phyloP scores from a whole-genome alignment of 2,329 filamentous ascomycete genomes.

The Scedosporium boydii region DNA sequence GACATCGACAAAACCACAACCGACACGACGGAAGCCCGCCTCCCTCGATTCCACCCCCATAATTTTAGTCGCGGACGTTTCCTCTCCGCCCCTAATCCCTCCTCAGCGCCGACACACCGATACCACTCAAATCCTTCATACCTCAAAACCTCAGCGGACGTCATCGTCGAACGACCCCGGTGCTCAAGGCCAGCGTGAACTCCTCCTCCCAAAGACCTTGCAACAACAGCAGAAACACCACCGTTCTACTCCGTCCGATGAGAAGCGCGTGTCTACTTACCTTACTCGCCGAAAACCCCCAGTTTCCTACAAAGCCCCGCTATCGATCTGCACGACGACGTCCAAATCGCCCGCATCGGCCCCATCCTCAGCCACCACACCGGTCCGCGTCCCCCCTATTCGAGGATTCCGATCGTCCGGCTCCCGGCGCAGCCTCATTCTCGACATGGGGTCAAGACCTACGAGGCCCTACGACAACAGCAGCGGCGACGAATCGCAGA shows the following conservation, averaged over 20 bases:
- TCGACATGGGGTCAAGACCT: slow-evolving; percentile 42
- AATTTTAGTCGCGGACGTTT: not conserved
- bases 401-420: slow-evolving; percentile 47
- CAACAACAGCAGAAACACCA: slow-evolving; percentile 12
- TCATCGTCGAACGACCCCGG: slow-evolving; percentile 17
- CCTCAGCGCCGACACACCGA: slow-evolving; percentile 10
- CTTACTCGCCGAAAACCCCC: slow-evolving; percentile 29
- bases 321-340: slow-evolving; percentile 17
- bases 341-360: slow-evolving; percentile 7
- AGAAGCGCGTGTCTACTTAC: slow-evolving; percentile 25
- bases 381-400: slow-evolving; percentile 41
- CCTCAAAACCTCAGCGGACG: slow-evolving; percentile 8
- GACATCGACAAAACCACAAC: not conserved
- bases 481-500: slow-evolving; percentile 25
- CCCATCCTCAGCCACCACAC: slow-evolving; percentile 17
- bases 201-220: slow-evolving; percentile 35
- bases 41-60: not conserved
- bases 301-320: slow-evolving; percentile 30
- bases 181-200: slow-evolving; percentile 35
- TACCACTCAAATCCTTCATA: not conserved
- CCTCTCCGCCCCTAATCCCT: not conserved
- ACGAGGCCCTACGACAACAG: slow-evolving; percentile 35
- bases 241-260: slow-evolving; percentile 33
- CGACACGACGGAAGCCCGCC: not conserved
- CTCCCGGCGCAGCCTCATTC: slow-evolving; percentile 42